Percentiles rank a stretch among this genome's conserved stretches.
These are phyloP conservation scores for Nakaseomyces uthaithaninus DNA, from an alignment of 1,139 yeast species.

Conservation along the genomic window DNA sequence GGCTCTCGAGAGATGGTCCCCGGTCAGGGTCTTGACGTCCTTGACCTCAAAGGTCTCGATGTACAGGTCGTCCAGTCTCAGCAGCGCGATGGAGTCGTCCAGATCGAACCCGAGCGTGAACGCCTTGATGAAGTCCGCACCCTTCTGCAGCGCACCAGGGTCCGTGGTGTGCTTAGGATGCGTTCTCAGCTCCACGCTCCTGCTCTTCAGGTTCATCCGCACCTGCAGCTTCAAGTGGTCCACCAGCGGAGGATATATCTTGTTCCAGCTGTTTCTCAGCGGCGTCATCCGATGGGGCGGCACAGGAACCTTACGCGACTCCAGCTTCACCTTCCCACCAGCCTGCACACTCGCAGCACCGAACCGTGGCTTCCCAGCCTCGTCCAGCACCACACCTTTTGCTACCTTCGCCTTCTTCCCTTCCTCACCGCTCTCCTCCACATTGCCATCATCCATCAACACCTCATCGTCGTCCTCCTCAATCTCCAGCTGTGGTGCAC, in stretches of 20 bases:
- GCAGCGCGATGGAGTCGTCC: slow-evolving; percentile 91
- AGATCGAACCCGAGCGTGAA: slow-evolving; percentile 93
- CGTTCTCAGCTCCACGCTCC: slow-evolving; percentile 81
- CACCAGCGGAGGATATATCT: slow-evolving; percentile 90
- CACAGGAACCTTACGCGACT: slow-evolving; percentile 79
- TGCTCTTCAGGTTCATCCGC: slow-evolving; percentile 82
- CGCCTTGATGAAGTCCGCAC: slow-evolving; percentile 92
- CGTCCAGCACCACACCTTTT: slow-evolving; percentile 64
- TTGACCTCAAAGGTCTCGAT: slow-evolving; percentile 95
- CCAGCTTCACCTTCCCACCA: slow-evolving; percentile 60
- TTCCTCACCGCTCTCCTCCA: slow-evolving; percentile 14
- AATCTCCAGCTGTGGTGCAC: slow-evolving; percentile 20
- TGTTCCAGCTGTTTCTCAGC: slow-evolving; percentile 79
- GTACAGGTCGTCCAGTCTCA: slow-evolving; percentile 89
- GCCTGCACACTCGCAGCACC: slow-evolving; percentile 52
- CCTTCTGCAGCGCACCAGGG: slow-evolving; percentile 91
- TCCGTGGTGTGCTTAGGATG: slow-evolving; percentile 72
- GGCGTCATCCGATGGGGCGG: slow-evolving; percentile 98
- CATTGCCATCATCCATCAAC: slow-evolving; percentile 46
- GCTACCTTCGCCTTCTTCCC: slow-evolving; percentile 32
- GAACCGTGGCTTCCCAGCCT: slow-evolving; percentile 84
- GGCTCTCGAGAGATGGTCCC: slow-evolving; percentile 96
- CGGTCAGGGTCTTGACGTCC: slow-evolving; percentile 90
- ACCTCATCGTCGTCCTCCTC: slow-evolving; percentile 50
- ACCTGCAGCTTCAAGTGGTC: slow-evolving; percentile 92